phyloP scores from a whole-genome alignment of 2,329 filamentous ascomycete species.

The Fusarium papillatum region DNA sequence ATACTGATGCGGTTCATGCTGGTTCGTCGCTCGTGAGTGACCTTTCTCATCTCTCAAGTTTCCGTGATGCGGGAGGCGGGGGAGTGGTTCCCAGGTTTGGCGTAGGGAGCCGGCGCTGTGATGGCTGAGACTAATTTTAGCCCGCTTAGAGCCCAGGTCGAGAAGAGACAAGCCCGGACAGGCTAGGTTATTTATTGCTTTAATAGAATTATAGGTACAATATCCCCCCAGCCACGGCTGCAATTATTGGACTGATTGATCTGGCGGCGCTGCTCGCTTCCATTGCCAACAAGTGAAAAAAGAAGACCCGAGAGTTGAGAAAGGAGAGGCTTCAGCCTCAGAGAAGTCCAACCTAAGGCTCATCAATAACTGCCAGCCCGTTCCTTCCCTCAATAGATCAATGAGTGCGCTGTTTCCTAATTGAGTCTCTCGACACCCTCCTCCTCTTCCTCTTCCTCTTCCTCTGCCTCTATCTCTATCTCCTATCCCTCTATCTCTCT shows the following conservation, averaged over 20 bases:
- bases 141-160: conserved; percentile 16
- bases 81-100: not conserved
- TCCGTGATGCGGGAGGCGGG: conserved; percentile 10
- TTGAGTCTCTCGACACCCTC: not conserved
- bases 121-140: conserved; percentile 40
- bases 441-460: not conserved
- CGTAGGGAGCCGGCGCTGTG: conserved; percentile 34
- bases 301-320: not conserved
- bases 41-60: conserved; percentile 8
- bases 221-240: conserved; percentile 20
- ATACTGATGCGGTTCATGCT: not conserved
- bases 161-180: conserved; percentile 34
- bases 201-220: conserved; percentile 23
- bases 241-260: conserved; percentile 8
- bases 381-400: not conserved
- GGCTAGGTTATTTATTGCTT: not conserved
- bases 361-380: not conserved
- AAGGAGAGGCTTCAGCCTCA: not conserved
- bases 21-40: conserved; percentile 2
- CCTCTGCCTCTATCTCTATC: not conserved
- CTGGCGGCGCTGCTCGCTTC: conserved; percentile 4
- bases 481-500: not conserved
- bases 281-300: not conserved
- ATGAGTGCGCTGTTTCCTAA: not conserved
- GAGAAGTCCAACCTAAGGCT: not conserved